phyloP scores from a whole-genome alignment of 2,329 filamentous ascomycete species.

The Madurella mycetomatis region DNA sequence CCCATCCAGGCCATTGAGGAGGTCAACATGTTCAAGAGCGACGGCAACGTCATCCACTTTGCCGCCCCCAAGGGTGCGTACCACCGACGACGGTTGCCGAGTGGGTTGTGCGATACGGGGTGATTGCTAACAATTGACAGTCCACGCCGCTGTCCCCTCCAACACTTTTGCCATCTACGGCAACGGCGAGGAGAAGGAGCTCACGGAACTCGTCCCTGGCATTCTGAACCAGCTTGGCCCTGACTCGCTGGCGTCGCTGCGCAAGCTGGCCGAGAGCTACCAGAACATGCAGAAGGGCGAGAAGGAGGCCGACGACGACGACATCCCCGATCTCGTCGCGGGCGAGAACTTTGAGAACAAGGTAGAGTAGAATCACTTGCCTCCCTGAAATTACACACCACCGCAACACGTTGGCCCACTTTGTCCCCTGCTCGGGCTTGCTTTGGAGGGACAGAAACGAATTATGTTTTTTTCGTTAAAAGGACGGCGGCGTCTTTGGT shows the following conservation, averaged over 20 bases:
- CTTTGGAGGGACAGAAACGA: constrained; percentile 10
- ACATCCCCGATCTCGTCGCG: constrained; percentile 95
- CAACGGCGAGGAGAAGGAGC: constrained; percentile 98
- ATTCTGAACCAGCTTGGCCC: constrained; percentile 99
- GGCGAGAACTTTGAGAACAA: constrained; percentile 99
- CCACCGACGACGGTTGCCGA: constrained; percentile 1
- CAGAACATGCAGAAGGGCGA: constrained; percentile 95
- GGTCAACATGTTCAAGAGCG: constrained; percentile 99
- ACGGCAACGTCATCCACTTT: constrained; percentile 99
- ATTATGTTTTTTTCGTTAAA: constrained; percentile 14
- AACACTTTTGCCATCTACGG: constrained; percentile 99
- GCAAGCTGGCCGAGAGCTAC: constrained; percentile 99
- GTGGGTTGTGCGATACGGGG: neutral
- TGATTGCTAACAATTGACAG: constrained; percentile 45
- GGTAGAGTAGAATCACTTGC: constrained; percentile 65
- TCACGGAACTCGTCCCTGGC: constrained; percentile 97
- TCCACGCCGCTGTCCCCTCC: constrained; percentile 92
- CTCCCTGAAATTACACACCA: constrained; percentile 11
- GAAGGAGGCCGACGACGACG: constrained; percentile 76
- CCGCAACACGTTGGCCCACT: constrained; percentile 12
- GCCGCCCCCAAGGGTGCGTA: constrained; percentile 89
- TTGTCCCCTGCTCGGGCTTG: neutral
- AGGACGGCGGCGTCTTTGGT: constrained; percentile 23
- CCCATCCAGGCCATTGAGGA: constrained; percentile 99
- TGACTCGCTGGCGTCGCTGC: constrained; percentile 93